Conservation (phyloP, 2,329 filamentous ascomycete species). For the Alternaria triticimaculans region DNA sequence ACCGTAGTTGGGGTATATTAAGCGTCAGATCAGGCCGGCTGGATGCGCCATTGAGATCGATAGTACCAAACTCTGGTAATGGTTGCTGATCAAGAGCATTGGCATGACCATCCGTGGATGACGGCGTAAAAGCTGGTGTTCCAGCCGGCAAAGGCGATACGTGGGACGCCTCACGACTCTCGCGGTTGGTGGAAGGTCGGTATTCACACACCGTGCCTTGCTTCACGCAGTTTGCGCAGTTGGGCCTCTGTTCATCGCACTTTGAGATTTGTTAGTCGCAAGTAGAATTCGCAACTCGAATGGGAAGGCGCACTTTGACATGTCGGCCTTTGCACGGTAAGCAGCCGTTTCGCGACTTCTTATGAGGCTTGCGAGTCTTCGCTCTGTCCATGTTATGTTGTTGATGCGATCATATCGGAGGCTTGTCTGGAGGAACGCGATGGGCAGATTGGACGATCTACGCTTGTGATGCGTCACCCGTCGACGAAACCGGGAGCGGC, state of each 20-base stretch:
- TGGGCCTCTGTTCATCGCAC: slow-evolving; percentile 42
- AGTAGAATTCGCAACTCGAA: background rate
- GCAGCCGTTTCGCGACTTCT: slow-evolving; percentile 40
- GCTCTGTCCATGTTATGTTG: slow-evolving; percentile 30
- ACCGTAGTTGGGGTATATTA: slow-evolving; percentile 35
- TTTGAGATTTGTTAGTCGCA: slow-evolving; percentile 20
- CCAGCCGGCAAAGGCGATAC: slow-evolving; percentile 22
- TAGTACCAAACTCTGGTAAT: background rate
- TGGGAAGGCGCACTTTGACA: slow-evolving; percentile 31
- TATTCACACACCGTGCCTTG: slow-evolving; percentile 41
- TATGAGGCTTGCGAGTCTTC: slow-evolving; percentile 39
- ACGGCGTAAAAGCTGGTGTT: slow-evolving; percentile 18
- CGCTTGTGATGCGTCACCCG: slow-evolving; percentile 5
- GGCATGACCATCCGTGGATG: slow-evolving; percentile 20
- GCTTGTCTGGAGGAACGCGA: slow-evolving; percentile 2
- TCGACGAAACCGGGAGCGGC: slow-evolving; percentile 1
- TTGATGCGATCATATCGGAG: slow-evolving; percentile 3
- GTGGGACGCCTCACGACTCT: slow-evolving; percentile 24
- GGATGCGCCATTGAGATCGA: background rate
- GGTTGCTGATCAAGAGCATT: slow-evolving; percentile 6
- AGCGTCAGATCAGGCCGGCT: slow-evolving; percentile 4
- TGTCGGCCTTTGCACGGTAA: slow-evolving; percentile 39
- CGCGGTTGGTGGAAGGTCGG: slow-evolving; percentile 20
- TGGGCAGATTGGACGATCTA: slow-evolving; percentile 7
- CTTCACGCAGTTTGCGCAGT: slow-evolving; percentile 42